Percentiles rank a stretch among this genome's conserved stretches.
Evolutionary conservation across 2,329 filamentous ascomycete genomes (phyloP).

Genomic region (Xylaria sp.): DNA sequence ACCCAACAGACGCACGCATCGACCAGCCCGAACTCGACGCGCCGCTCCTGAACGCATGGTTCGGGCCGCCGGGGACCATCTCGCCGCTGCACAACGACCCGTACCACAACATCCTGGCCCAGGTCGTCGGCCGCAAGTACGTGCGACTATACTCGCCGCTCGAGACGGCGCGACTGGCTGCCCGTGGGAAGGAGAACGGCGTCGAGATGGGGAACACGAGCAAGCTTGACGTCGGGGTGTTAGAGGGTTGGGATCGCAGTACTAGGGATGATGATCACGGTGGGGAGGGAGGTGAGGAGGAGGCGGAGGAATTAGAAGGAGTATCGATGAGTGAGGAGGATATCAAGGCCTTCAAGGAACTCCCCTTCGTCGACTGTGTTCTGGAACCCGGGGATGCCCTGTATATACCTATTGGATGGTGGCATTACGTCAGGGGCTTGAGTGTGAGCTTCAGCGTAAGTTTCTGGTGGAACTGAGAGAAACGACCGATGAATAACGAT

Average conservation of each 20-base stretch:
- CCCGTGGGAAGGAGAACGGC: slow-evolving; percentile 71
- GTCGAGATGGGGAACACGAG: slow-evolving; percentile 97
- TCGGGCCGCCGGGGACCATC: slow-evolving; percentile 87
- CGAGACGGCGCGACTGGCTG: slow-evolving; percentile 68
- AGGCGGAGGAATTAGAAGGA: background rate
- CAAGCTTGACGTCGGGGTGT: slow-evolving; percentile 75
- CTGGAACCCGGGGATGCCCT: slow-evolving; percentile 84
- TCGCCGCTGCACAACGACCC: slow-evolving; percentile 94
- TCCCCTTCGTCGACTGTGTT: slow-evolving; percentile 80
- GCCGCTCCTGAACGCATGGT: slow-evolving; percentile 89
- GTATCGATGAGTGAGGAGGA: slow-evolving; percentile 49
- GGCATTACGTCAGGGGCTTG: slow-evolving; percentile 93
- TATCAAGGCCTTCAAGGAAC: slow-evolving; percentile 62
- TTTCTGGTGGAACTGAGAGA: slow-evolving; percentile 87
- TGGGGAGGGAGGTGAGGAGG: slow-evolving; percentile 32
- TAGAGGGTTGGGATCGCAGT: slow-evolving; percentile 69
- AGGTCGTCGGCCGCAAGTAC: slow-evolving; percentile 92
- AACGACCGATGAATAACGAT: background rate
- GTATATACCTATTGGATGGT: slow-evolving; percentile 95
- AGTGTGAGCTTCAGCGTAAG: slow-evolving; percentile 93
- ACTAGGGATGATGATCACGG: slow-evolving; percentile 20
- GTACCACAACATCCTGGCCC: slow-evolving; percentile 91
- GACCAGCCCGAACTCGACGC: slow-evolving; percentile 60
- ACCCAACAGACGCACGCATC: slow-evolving; percentile 54
- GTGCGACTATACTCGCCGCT: slow-evolving; percentile 84